Conservation (phyloP, 2,329 filamentous ascomycete species). For the Ascochyta koolunga region DNA sequence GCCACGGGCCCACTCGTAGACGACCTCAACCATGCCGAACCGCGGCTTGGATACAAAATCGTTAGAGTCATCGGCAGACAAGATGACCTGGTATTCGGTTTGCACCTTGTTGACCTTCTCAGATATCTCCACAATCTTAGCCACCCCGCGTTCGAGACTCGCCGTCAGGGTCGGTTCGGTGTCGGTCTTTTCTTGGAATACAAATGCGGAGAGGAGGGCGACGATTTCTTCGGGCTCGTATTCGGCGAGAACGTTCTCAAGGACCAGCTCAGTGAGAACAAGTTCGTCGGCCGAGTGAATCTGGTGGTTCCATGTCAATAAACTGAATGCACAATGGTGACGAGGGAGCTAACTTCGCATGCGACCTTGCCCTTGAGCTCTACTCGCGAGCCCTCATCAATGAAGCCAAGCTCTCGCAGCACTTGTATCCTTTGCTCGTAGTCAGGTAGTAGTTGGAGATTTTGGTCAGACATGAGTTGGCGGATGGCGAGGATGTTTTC, state of each 20-base stretch:
- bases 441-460: slow-evolving; percentile 91
- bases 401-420: slow-evolving; percentile 87
- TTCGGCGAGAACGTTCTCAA: slow-evolving; percentile 94
- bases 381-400: slow-evolving; percentile 85
- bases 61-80: slow-evolving; percentile 86
- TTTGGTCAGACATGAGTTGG: slow-evolving; percentile 91
- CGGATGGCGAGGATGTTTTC: slow-evolving; percentile 89
- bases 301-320: slow-evolving; percentile 37
- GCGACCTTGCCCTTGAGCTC: slow-evolving; percentile 98
- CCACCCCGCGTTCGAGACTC: slow-evolving; percentile 79
- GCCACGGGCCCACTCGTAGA: slow-evolving; percentile 96
- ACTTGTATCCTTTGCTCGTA: slow-evolving; percentile 95
- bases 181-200: slow-evolving; percentile 97
- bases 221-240: slow-evolving; percentile 98
- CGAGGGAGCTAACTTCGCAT: slow-evolving; percentile 68
- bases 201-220: slow-evolving; percentile 88
- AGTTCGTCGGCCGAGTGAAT: slow-evolving; percentile 97
- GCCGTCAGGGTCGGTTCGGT: slow-evolving; percentile 79
- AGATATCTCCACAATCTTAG: slow-evolving; percentile 85
- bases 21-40: slow-evolving; percentile 95
- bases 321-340: not conserved
- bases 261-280: slow-evolving; percentile 91
- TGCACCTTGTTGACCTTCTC: slow-evolving; percentile 93
- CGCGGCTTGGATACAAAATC: slow-evolving; percentile 87
- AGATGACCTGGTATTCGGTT: slow-evolving; percentile 88